Conservation (phyloP, 2,329 filamentous ascomycete genomes). For the Fusarium acutatum region DNA sequence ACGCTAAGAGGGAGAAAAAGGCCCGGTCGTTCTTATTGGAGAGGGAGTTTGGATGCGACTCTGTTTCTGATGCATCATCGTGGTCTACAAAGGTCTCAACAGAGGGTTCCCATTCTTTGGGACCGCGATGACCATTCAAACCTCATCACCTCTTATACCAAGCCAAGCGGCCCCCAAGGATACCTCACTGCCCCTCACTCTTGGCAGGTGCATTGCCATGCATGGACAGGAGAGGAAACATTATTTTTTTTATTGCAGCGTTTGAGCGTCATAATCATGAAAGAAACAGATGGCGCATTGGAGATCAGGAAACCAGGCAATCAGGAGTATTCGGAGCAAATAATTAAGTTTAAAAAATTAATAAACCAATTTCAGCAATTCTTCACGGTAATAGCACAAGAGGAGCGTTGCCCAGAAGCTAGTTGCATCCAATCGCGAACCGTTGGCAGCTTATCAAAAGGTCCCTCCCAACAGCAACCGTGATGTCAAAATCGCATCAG, state of each 20-base stretch:
- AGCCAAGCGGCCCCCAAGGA: neutral
- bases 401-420: neutral
- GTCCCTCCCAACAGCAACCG: neutral
- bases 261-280: neutral
- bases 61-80: neutral
- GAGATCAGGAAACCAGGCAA: neutral
- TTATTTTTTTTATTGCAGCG: neutral
- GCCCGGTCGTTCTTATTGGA: neutral
- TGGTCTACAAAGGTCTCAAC: neutral
- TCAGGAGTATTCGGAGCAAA: neutral
- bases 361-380: neutral
- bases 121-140: neutral
- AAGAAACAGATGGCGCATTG: neutral
- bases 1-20: neutral
- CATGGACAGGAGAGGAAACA: neutral
- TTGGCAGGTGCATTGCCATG: neutral
- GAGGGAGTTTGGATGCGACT: neutral
- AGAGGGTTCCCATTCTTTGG: neutral
- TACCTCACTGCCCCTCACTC: neutral
- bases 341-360: neutral
- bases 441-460: neutral
- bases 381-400: rapidly evolving
- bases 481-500: neutral
- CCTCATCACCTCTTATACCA: no score
- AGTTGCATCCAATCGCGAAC: neutral